Evolutionary conservation across 495 filamentous ascomycete genomes (phyloP).

Genomic region (Penicillium salamii): DNA sequence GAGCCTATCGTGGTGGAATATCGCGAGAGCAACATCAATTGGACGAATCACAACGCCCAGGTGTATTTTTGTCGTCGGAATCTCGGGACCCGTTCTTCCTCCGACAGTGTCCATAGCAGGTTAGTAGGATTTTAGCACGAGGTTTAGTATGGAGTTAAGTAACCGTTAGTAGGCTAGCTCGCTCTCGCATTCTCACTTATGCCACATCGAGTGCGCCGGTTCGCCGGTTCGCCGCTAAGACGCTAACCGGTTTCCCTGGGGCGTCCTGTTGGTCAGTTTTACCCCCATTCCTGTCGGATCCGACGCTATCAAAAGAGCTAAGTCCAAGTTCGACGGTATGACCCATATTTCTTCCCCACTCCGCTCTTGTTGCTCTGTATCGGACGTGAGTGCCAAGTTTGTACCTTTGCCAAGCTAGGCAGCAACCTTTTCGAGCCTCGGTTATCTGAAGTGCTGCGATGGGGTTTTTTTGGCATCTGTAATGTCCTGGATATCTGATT

Average conservation of each 20-base stretch:
- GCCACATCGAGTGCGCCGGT: conserved; percentile 9
- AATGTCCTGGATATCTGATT: not conserved
- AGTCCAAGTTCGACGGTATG: not conserved
- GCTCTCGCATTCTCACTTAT: not conserved
- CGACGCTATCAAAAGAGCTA: conserved; percentile 1
- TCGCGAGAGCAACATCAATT: not conserved
- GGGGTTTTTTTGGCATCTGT: too few species aligned
- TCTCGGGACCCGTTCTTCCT: conserved; percentile 11
- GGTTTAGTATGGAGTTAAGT: not conserved
- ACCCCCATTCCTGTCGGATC: not conserved
- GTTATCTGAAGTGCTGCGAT: too few species aligned
- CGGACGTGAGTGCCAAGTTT: not conserved
- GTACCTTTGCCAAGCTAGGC: conserved; percentile 5
- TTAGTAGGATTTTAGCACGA: not conserved
- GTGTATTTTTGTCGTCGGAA: conserved; percentile 2
- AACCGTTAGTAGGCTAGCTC: not conserved
- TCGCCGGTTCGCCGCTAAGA: not conserved
- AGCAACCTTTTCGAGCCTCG: conserved; percentile 4
- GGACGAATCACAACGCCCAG: conserved; percentile 4
- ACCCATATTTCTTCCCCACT: not conserved
- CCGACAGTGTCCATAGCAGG: not conserved
- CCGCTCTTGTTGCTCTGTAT: not conserved
- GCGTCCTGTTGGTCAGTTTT: not conserved
- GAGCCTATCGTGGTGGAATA: too few species aligned
- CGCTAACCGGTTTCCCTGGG: not conserved